phyloP scores from a whole-genome alignment of 2,329 filamentous ascomycete species.

The Pseudocercospora crystallina region DNA sequence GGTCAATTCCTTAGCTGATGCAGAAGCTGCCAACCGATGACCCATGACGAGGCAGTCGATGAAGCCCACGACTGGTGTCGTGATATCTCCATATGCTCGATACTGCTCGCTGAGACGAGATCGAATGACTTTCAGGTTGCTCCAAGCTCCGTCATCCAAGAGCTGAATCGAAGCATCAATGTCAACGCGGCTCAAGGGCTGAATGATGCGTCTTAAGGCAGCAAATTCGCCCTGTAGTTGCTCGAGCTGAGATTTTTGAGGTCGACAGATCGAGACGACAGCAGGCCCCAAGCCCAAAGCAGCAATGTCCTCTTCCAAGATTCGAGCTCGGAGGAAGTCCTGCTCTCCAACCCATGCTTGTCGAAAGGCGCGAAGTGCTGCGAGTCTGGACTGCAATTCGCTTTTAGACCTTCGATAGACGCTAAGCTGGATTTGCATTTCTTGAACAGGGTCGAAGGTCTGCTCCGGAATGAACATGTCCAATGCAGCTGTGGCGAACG shows the following conservation, averaged over 20 bases:
- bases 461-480: slow-evolving; percentile 82
- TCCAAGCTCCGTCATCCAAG: slow-evolving; percentile 25
- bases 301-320: slow-evolving; percentile 62
- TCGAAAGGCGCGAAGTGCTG: slow-evolving; percentile 66
- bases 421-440: slow-evolving; percentile 62
- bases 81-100: slow-evolving; percentile 81
- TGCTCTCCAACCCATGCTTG: slow-evolving; percentile 64
- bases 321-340: slow-evolving; percentile 64
- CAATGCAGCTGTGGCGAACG: slow-evolving; percentile 72
- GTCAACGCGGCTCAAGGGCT: slow-evolving; percentile 7
- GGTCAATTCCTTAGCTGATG: background rate
- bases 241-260: slow-evolving; percentile 64
- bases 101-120: slow-evolving; percentile 69
- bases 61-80: slow-evolving; percentile 73
- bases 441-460: slow-evolving; percentile 75
- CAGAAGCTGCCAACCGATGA: slow-evolving; percentile 15
- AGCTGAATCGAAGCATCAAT: background rate
- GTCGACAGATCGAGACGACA: slow-evolving; percentile 69
- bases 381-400: slow-evolving; percentile 57
- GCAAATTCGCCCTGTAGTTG: slow-evolving; percentile 77
- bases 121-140: slow-evolving; percentile 59
- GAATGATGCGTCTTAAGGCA: slow-evolving; percentile 26
- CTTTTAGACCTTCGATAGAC: slow-evolving; percentile 58
- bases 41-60: slow-evolving; percentile 65
- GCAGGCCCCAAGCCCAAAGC: slow-evolving; percentile 66